A percentile compares a stretch with the other conserved stretches of the same genome.
phyloP scores from a whole-genome alignment of 202 grass and related monocot genomes.

The Musa balbisiana region DNA sequence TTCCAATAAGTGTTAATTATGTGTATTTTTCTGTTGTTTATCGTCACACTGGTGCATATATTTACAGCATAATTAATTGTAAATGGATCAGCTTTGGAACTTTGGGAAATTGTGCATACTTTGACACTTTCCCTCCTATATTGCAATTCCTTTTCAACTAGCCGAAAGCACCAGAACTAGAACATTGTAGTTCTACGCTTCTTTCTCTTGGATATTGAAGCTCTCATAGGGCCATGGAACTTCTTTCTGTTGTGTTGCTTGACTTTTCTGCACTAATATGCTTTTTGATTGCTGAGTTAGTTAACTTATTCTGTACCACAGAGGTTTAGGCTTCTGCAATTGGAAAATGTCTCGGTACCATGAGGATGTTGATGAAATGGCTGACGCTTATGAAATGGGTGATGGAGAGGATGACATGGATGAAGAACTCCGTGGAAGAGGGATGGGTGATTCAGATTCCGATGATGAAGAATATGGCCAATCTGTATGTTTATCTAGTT shows the following conservation, averaged over 20 bases:
- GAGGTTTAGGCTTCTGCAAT: not conserved
- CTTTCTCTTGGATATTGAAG: not conserved
- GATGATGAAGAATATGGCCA: slow-evolving; percentile 60
- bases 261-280: not conserved
- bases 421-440: slow-evolving; percentile 49
- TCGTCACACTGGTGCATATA: not conserved
- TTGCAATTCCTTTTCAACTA: not conserved
- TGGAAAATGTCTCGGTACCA: slow-evolving; percentile 56
- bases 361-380: slow-evolving; percentile 57
- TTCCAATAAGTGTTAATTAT: not conserved
- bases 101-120: too few relatives aligned
- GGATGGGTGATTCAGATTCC: slow-evolving; percentile 53
- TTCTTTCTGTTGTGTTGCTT: not conserved
- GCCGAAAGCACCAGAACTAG: not conserved
- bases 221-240: not conserved
- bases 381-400: slow-evolving; percentile 71
- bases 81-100: too few relatives aligned
- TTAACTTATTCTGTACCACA: not conserved
- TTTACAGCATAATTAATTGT: not conserved
- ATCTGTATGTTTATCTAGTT: slow-evolving; percentile 35
- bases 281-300: too few relatives aligned
- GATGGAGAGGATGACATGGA: slow-evolving; percentile 48
- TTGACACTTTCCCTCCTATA: not conserved
- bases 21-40: not conserved
- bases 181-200: not conserved